Base-by-base conservation (phyloP, 2,329 filamentous ascomycete species). In the Chalaropsis thielavioides region DNA sequence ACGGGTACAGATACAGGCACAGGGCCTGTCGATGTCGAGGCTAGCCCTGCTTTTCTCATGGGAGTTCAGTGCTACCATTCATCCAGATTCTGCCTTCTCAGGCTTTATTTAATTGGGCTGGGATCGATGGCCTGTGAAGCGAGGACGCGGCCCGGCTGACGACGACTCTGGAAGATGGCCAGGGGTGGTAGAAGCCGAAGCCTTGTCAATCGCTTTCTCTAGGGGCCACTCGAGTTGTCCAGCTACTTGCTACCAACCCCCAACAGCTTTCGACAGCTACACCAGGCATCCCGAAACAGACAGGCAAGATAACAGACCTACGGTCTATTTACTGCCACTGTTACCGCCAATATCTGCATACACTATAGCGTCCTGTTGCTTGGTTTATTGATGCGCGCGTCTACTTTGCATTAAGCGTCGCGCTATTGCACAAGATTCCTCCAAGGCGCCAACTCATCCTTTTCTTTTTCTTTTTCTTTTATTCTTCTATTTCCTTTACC, bases 131-230 rank as follows among this genome's bases (percentile, higher is more conserved):
- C 31, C 27, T 58, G 27, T 38, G 54, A 58, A 58, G 54, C 54
- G 54, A 58, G 31, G 54, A 58, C 27, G 27, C 27, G 54, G 27
- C 54, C 54, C 54, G 54, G 31, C 54, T 58, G 54, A 58, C 54
- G 54, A 58, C 54, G 54, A 27, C 24, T 51, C 27, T 38, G 27
- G n/a, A 38, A 58, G 54, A 58, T 35, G n/a, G 15, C 54, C 54
- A 58, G 54, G 54, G 54, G 31, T 58, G 27, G 27, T 10, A 58
- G 27, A 38, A 35, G 24, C 46, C 13, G 17, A 58, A 38, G 54
- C n/a, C 54, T 38, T 58, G 54, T 27, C 27, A 38, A 38, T 38
- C 5, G 31, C 22, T 58, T 31, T 8, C 31, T 3, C 27, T 17
- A 7, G 54, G 27, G 54, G 24, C 19, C 46, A 15, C 22, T 27